Conservation (phyloP, 1,284 basidiomycete genomes). For the Cutaneotrichosporon mucoides region DNA sequence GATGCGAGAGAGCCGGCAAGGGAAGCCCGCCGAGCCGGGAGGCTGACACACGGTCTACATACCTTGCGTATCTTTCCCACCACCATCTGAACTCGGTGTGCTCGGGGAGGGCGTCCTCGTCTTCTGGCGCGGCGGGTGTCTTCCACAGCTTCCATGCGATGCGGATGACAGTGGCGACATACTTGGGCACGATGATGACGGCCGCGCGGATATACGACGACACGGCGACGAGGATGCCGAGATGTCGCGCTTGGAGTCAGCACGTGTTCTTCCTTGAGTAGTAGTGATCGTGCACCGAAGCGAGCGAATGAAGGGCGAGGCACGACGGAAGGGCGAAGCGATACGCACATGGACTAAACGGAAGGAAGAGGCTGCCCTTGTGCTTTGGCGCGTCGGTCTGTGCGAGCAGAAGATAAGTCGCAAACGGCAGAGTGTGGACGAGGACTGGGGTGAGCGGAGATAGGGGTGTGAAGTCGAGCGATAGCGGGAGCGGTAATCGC, state of each 20-base stretch:
- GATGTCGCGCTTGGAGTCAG: conserved; percentile 15
- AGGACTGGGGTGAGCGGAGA: conserved; percentile 17
- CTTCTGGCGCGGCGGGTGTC: neutral
- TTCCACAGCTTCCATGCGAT: conserved; percentile 10
- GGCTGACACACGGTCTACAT: neutral
- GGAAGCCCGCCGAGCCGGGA: too few relatives aligned
- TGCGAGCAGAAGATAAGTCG: conserved; percentile 27
- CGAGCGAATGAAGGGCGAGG: too few relatives aligned
- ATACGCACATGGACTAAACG: conserved; percentile 26
- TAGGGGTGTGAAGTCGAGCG: too few relatives aligned
- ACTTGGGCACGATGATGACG: conserved; percentile 6
- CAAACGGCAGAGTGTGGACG: conserved; percentile 23
- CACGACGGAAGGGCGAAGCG: too few relatives aligned
- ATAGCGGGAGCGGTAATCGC: too few relatives aligned
- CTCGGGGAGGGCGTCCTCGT: neutral
- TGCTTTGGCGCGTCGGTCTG: conserved; percentile 26
- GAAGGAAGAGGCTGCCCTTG: conserved; percentile 22
- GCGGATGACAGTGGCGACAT: conserved; percentile 4
- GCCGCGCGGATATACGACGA: conserved; percentile 13
- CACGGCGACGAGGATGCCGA: conserved; percentile 20
- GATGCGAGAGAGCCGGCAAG: too few relatives aligned
- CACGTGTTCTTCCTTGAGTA: too few relatives aligned
- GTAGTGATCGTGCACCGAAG: too few relatives aligned
- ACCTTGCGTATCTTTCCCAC: conserved; percentile 18
- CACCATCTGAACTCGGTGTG: neutral